Percentiles rank a stretch among this genome's conserved stretches.
Evolutionary conservation across 495 filamentous ascomycete genomes (phyloP).

Genomic region (Aspergillus coremiiformis): DNA sequence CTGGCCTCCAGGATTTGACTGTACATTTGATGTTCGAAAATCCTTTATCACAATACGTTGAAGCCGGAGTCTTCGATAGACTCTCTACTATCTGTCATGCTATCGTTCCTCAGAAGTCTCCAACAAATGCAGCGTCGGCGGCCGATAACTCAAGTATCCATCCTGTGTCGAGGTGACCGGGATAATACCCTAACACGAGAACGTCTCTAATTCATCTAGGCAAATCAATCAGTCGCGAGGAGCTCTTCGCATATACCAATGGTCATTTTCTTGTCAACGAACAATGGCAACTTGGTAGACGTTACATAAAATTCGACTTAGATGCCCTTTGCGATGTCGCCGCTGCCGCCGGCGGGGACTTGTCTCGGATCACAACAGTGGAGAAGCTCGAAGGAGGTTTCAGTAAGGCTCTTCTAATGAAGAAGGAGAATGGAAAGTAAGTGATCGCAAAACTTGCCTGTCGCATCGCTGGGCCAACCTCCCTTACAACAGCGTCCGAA

Average conservation of each 20-base stretch:
- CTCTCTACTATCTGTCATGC: too few relatives aligned
- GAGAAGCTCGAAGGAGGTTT: constrained; percentile 36
- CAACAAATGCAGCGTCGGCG: too few relatives aligned
- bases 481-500: constrained; percentile 30
- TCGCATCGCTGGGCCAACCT: constrained; percentile 25
- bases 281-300: constrained; percentile 20
- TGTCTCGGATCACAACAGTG: constrained; percentile 19
- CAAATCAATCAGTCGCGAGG: constrained; percentile 12
- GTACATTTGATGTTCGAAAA: too few relatives aligned
- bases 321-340: constrained; percentile 26
- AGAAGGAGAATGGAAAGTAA: constrained; percentile 26
- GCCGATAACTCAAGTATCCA: too few relatives aligned
- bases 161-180: too few relatives aligned
- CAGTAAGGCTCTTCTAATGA: constrained; percentile 33
- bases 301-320: constrained; percentile 26
- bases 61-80: too few relatives aligned
- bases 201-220: too few relatives aligned
- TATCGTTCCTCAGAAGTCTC: too few relatives aligned
- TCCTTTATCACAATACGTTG: too few relatives aligned
- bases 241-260: constrained; percentile 31
- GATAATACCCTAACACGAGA: too few relatives aligned
- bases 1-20: too few relatives aligned
- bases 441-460: constrained; percentile 33
- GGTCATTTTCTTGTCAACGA: constrained; percentile 30
- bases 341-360: constrained; percentile 11